Evolutionary conservation across 768 basidiomycete species (phyloP).

Genomic region (Xerocomellus amylosporus): DNA sequence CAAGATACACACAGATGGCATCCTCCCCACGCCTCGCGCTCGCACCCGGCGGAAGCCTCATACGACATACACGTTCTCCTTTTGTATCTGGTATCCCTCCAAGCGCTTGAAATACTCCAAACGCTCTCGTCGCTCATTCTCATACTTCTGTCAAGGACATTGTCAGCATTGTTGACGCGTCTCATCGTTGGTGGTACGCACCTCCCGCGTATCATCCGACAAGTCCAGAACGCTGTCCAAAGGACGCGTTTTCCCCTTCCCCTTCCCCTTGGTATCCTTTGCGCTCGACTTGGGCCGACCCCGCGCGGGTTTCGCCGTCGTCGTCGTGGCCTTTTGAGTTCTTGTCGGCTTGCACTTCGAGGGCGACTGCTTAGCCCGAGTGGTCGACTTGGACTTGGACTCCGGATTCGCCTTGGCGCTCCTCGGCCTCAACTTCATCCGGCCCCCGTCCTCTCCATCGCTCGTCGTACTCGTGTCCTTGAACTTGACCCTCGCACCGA

Average conservation of each 20-base stretch:
- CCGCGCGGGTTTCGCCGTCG: constrained; percentile 11
- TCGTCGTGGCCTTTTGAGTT: constrained; percentile 3
- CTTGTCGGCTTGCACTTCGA: constrained; percentile 12
- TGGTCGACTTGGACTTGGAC: constrained; percentile 1
- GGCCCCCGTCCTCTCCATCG: constrained; percentile 6
- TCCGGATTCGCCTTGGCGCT: constrained; percentile 5
- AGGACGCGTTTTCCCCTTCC: constrained; percentile 25
- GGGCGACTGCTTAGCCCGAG: constrained; percentile 10
- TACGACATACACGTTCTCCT: constrained; percentile 58
- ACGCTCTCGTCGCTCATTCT: constrained; percentile 47
- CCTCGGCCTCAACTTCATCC: constrained; percentile 23
- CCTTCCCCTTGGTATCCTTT: constrained; percentile 27
- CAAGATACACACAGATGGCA: constrained; percentile 17
- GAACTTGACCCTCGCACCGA: constrained; percentile 12
- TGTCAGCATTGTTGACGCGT: neutral
- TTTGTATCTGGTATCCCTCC: constrained; percentile 51
- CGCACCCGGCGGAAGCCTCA: constrained; percentile 29
- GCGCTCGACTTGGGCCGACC: constrained; percentile 17
- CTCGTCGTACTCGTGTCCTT: constrained; percentile 4
- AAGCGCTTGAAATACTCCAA: constrained; percentile 53
- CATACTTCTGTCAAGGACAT: constrained; percentile 34
- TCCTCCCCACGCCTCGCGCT: constrained; percentile 1
- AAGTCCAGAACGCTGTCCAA: constrained; percentile 26
- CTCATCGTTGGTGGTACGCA: constrained; percentile 1
- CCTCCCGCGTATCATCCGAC: constrained; percentile 33